Base-by-base conservation (phyloP, 768 basidiomycete species). In the Heimioporus sp. region DNA sequence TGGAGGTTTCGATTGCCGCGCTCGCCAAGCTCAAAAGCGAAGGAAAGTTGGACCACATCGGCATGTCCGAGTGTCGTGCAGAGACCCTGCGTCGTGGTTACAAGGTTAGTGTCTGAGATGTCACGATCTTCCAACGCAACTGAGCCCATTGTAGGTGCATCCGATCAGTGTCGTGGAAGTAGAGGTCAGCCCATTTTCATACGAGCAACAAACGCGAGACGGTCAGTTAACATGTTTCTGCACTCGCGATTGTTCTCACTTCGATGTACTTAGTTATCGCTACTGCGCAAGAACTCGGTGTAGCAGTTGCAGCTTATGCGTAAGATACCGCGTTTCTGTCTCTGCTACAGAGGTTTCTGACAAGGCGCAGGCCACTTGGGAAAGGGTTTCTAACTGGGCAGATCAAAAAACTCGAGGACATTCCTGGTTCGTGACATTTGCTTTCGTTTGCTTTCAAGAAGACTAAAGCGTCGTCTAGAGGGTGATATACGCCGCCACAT, bases 161-260 rank as follows among this genome's bases (percentile, higher is more conserved):
- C 81, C 80, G 2, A 76, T 86, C 51, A 73, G 79, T 12, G 72
- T 78, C 15, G 80, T 83, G 9, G 85, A 89, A 63, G 84, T 87
- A 46, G 87, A 89, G 63, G 69, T 85, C 38, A 85, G 81, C 58
- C 76, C 80, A 2, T 85, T 81, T 76, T 73, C 78, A 2, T 82
- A 81, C 46, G 80, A 81, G 35, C 30, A 32, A 13, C 43, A 51
- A 31, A 45, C 37, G 8, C 28, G 38, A 3, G 37, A 51, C 7
- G 43, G 43, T 44, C 16, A 55, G 32, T 19, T 5, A 19, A 19
- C 2, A 24, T 13, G 10, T 58, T 46, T 2, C 8, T 17, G 8
- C 30, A n/a, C 20, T 21, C 28, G 30, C 4, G 10, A 10, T 5
- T 5, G 28, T 16, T 11, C 36, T 43, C 11, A 35, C 35, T 9